Percentiles rank a stretch among this genome's conserved stretches.
Evolutionary conservation across 2,329 filamentous ascomycete species (phyloP).

Genomic region (Hypomyces rosellus): DNA sequence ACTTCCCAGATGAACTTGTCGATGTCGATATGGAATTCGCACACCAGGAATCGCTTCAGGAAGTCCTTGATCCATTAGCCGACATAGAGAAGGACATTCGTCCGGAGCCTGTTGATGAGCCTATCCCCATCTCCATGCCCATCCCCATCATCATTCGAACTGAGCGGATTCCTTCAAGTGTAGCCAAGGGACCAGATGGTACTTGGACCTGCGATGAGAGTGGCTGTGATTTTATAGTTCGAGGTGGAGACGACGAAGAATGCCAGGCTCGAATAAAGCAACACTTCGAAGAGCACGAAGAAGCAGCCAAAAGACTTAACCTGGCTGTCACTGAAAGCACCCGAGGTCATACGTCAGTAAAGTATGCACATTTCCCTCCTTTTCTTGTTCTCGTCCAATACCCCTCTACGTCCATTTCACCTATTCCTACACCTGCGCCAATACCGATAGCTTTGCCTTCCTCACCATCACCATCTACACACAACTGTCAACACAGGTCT

Average conservation of each 20-base stretch:
- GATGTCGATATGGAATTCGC: constrained; percentile 29
- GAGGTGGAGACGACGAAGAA: constrained; percentile 50
- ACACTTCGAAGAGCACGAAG: constrained; percentile 56
- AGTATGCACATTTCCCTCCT: constrained; percentile 41
- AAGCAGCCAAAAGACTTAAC: constrained; percentile 43
- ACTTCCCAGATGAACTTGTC: constrained; percentile 26
- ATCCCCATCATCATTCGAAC: constrained; percentile 42
- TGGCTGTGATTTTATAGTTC: constrained; percentile 58
- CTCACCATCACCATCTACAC: constrained; percentile 6
- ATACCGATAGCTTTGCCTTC: constrained; percentile 6
- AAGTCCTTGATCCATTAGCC: constrained; percentile 7
- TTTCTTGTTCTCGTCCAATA: constrained; percentile 28
- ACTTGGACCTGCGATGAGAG: constrained; percentile 62
- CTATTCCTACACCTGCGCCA: neutral
- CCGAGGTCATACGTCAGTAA: constrained; percentile 48
- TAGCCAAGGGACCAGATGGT: constrained; percentile 50
- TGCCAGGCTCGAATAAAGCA: constrained; percentile 51
- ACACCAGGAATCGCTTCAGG: constrained; percentile 13
- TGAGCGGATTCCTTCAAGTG: constrained; percentile 43
- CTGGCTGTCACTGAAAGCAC: constrained; percentile 52
- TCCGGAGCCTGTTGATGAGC: constrained; percentile 9
- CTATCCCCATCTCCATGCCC: constrained; percentile 17
- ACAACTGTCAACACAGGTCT: neutral
- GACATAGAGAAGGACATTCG: constrained; percentile 1
- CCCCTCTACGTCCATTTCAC: neutral